Conservation (phyloP, 208 protist species). For the Strigomonas culicis region DNA sequence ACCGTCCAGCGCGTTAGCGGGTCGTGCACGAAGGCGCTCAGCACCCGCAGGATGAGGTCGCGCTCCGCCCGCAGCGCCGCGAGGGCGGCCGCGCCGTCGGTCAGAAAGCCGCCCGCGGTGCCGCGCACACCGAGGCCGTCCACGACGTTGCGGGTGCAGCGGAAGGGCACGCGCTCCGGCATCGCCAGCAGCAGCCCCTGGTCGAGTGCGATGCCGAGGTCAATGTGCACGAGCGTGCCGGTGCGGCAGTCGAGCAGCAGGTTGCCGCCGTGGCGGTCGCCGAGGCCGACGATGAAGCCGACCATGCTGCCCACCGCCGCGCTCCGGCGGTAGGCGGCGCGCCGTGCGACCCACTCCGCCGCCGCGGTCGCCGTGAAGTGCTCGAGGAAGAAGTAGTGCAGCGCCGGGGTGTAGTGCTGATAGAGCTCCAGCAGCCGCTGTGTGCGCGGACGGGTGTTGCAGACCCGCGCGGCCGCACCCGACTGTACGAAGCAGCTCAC, state of each 20-base stretch:
- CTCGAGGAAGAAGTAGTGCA: constrained; percentile 97
- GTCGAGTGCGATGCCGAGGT: constrained; percentile 94
- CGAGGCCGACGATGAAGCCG: constrained; percentile 95
- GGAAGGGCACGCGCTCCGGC: constrained; percentile 96
- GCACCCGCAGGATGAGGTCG: constrained; percentile 81
- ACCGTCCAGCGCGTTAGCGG: constrained; percentile 93
- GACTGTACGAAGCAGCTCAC: constrained; percentile 8
- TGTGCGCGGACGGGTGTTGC: constrained; percentile 1
- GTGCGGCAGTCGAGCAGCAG: constrained; percentile 91
- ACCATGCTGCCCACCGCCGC: constrained; percentile 90
- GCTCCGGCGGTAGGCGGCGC: constrained; percentile 88
- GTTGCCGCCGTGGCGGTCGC: constrained; percentile 96
- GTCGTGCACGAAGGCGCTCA: constrained; percentile 95
- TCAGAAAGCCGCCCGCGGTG: constrained; percentile 90
- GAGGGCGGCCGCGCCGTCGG: constrained; percentile 84
- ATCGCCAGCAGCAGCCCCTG: constrained; percentile 83
- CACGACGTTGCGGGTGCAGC: constrained; percentile 96
- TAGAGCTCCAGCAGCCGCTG: constrained; percentile 65
- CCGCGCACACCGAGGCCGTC: constrained; percentile 93
- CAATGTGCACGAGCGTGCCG: constrained; percentile 95
- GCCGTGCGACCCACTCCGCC: constrained; percentile 72
- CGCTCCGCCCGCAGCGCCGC: constrained; percentile 68
- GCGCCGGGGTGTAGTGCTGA: constrained; percentile 84
- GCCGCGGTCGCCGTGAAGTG: constrained; percentile 42
- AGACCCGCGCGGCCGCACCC: neutral